Evolutionary conservation across 2,329 filamentous ascomycete species (phyloP), one percentile per base, ranked within the genome.

Genomic region (Diaporthe nobilis): DNA sequence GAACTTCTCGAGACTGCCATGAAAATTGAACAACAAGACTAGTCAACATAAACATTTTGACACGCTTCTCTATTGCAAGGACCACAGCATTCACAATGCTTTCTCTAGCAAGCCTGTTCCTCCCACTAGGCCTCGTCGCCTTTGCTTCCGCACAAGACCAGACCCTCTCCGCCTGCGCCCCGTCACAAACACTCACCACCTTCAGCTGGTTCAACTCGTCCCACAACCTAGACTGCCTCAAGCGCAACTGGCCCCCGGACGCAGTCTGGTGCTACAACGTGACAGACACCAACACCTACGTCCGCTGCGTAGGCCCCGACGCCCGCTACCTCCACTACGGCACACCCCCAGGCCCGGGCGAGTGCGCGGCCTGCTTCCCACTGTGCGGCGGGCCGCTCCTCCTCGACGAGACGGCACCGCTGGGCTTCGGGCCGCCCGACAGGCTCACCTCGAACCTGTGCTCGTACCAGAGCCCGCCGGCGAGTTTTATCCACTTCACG

Each of bases 181-280:
- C 58, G 37, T 42, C 58, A 28, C 12, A 61, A 9, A 72, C 49
- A 31, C 58, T 75, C 37, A 73, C 60, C 10, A 47, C 49, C 42
- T 75, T 75, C 60, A 44, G 17, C 25, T 75, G 74, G 74, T 75
- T 75, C 68, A 75, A 75, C 60, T 72, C 68, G 2, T 72, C 74
- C 15, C 74, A 75, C 74, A 75, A 75, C 15, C 51, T 75, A 44
- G 74, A 75, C 60, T 75, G 74, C 51, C 37, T 39, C 68, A 65
- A 49, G 28, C 68, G 58, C 9, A 75, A 75, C 39, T 75, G 44
- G 12, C 68, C 74, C 15, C 31, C 74, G 25, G 68, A 37, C 39
- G 34, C 74, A 31, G 49, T 63, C 25, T 70, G 71, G 47, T 75
- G 74, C 68, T 75, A 61, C 34, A 75, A 75, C 31, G 57, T 31